These are phyloP conservation scores for Lizonia empirigonia DNA, from an alignment of 2,329 filamentous ascomycete species.

Conservation along the genomic window DNA sequence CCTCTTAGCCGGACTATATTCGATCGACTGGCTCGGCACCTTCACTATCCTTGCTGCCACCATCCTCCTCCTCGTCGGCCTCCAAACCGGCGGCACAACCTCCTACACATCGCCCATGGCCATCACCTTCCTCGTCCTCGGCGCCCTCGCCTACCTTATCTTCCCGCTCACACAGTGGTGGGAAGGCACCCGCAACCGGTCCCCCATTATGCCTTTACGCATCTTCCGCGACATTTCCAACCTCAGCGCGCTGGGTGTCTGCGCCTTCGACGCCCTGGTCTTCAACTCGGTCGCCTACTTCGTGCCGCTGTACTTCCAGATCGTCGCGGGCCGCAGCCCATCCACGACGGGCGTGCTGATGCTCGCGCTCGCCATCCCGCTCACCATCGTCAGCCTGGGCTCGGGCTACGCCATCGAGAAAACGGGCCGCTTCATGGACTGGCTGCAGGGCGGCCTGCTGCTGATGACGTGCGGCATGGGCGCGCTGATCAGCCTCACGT, in stretches of 20 bases:
- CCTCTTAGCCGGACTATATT: constrained; percentile 52
- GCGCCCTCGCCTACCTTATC: constrained; percentile 50
- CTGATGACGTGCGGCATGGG: constrained; percentile 46
- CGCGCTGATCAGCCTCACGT: constrained; percentile 36
- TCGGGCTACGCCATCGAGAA: constrained; percentile 55
- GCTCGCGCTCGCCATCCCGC: constrained; percentile 60
- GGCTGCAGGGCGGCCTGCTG: constrained; percentile 39
- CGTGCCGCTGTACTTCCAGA: constrained; percentile 75
- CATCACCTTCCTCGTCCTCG: constrained; percentile 58
- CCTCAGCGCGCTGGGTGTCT: constrained; percentile 59
- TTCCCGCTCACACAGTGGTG: constrained; percentile 68
- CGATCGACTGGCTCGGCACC: constrained; percentile 61
- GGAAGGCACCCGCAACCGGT: constrained; percentile 63
- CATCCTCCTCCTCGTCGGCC: constrained; percentile 57
- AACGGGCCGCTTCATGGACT: constrained; percentile 50
- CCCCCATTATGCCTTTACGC: constrained; percentile 73
- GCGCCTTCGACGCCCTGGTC: constrained; percentile 59
- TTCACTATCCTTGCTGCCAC: constrained; percentile 56
- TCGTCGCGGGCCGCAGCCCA: constrained; percentile 65
- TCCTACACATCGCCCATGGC: constrained; percentile 58
- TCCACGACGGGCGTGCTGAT: constrained; percentile 64
- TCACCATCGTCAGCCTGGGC: constrained; percentile 54
- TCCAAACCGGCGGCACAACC: constrained; percentile 58
- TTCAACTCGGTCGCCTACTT: constrained; percentile 73
- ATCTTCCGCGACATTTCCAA: constrained; percentile 65